Conservation (phyloP, 768 basidiomycete genomes). For the Amanita thiersii region DNA sequence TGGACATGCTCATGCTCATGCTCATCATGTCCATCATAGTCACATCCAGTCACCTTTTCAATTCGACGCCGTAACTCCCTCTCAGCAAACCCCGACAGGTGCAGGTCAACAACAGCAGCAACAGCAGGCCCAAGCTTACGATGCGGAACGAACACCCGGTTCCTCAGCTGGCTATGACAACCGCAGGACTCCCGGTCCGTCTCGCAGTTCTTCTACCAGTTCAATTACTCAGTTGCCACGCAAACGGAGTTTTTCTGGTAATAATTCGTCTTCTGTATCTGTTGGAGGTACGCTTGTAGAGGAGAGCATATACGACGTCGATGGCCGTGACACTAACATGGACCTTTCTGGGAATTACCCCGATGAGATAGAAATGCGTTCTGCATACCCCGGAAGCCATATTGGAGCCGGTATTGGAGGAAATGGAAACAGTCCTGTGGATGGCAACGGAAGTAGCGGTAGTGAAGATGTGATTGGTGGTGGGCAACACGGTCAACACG, state of each 20-base stretch:
- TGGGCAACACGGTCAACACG: background rate
- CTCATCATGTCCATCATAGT: slow-evolving; percentile 24
- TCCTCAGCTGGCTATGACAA: slow-evolving; percentile 20
- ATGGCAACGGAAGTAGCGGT: slow-evolving; percentile 41
- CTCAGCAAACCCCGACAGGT: slow-evolving; percentile 19
- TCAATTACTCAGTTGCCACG: slow-evolving; percentile 55
- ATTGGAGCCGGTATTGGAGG: slow-evolving; percentile 15
- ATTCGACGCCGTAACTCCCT: slow-evolving; percentile 33
- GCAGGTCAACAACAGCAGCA: slow-evolving; percentile 13
- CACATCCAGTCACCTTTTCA: slow-evolving; percentile 42
- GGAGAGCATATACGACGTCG: slow-evolving; percentile 33
- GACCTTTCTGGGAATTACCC: slow-evolving; percentile 20
- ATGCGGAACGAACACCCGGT: slow-evolving; percentile 14
- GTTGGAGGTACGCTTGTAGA: slow-evolving; percentile 27
- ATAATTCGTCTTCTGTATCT: slow-evolving; percentile 25
- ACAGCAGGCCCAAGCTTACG: slow-evolving; percentile 19
- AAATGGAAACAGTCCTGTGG: slow-evolving; percentile 30
- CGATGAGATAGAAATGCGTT: slow-evolving; percentile 52
- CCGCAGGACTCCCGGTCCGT: slow-evolving; percentile 20
- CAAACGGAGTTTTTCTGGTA: slow-evolving; percentile 62
- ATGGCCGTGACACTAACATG: slow-evolving; percentile 27
- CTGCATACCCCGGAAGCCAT: slow-evolving; percentile 15
- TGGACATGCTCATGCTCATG: slow-evolving; percentile 14
- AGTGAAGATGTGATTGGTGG: slow-evolving; percentile 29
- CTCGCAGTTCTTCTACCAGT: slow-evolving; percentile 37